phyloP scores from a whole-genome alignment of 2,329 filamentous ascomycete species.

The Arthrobotrys entomopaga region DNA sequence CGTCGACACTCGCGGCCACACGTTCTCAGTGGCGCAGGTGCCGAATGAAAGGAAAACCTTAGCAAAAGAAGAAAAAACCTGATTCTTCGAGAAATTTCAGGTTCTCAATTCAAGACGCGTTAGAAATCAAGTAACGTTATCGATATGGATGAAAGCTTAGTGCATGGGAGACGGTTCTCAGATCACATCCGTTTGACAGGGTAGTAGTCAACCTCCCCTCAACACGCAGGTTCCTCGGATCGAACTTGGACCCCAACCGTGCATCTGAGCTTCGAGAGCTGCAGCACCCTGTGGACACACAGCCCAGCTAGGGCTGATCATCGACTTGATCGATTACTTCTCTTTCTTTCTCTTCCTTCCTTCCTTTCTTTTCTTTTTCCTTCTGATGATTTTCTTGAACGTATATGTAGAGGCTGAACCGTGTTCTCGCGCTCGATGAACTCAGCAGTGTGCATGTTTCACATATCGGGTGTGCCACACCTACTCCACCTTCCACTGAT shows the following conservation, averaged over 20 bases:
- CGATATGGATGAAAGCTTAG: neutral
- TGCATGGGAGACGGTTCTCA: neutral
- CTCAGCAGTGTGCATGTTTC: slow-evolving; percentile 34
- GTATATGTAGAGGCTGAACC: slow-evolving; percentile 24
- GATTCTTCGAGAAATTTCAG: slow-evolving; percentile 45
- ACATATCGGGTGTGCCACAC: slow-evolving; percentile 43
- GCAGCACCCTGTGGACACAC: slow-evolving; percentile 45
- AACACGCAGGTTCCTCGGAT: slow-evolving; percentile 14
- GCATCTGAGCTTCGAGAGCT: slow-evolving; percentile 17
- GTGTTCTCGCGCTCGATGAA: slow-evolving; percentile 3
- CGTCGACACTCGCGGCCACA: slow-evolving; percentile 33
- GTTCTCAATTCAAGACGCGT: slow-evolving; percentile 5
- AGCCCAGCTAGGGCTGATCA: slow-evolving; percentile 47
- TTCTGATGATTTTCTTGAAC: neutral
- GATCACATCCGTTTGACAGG: slow-evolving; percentile 25
- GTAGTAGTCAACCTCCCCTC: slow-evolving; percentile 33
- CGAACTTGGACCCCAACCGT: slow-evolving; percentile 1
- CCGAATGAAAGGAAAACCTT: slow-evolving; percentile 8
- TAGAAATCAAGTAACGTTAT: slow-evolving; percentile 47
- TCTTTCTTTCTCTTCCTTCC: slow-evolving; percentile 18
- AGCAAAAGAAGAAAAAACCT: slow-evolving; percentile 26
- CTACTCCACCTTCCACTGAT: slow-evolving; percentile 28
- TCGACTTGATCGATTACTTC: slow-evolving; percentile 41
- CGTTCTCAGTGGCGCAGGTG: slow-evolving; percentile 50
- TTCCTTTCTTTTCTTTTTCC: slow-evolving; percentile 8